Base-by-base conservation (phyloP, 768 basidiomycete species). In the Hericium erinaceus region DNA sequence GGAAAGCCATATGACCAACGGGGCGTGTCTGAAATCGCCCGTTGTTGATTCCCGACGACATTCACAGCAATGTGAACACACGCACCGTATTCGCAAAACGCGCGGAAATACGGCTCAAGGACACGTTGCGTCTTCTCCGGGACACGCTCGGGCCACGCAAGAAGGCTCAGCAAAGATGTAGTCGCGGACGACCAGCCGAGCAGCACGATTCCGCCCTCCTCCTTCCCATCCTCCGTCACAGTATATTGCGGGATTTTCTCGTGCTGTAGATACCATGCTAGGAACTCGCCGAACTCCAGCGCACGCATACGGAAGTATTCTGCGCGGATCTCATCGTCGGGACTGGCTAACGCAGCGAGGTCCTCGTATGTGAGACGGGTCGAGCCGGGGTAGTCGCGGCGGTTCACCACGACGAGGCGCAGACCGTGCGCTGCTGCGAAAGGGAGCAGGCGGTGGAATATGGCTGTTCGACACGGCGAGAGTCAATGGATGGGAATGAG, bases 331-430 rank as follows among this genome's bases (percentile, higher is more conserved):
- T 39, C 54, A 2, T 55, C 13, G 24, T 64, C 55, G 6, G 57
- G 10, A 26, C 63, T 64, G n/a, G 39, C 48, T n/a, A 63, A 48
- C 22, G 26, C 55, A 26, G 41, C 59, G 48, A 66, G 58, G 39
- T 69, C 68, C 9, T 48, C 46, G 28, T 52, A 41, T 3, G 60
- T 59, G 38, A 61, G 61, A 4, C 61, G 64, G 13, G 64, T 62
- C 18, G 66, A 64, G 6, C 60, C 60, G 2, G 58, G 61, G 38
- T 66, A 68, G 37, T 67, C 68, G 13, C 68, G 59, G 22, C 64
- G 55, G 37, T 64, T 68, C 33, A 68, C 28, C n/a, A 61, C 41
- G 48, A 68, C 54, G 8, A 68, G 57, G 16, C 67, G 67, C 1
- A 64, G 28, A 26, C 58, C 46, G 50, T 63, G 54, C n/a, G 54